Evolutionary conservation across 2,329 filamentous ascomycete species (phyloP), one percentile per base, ranked within the genome.

Genomic region (Penicillium sp.): DNA sequence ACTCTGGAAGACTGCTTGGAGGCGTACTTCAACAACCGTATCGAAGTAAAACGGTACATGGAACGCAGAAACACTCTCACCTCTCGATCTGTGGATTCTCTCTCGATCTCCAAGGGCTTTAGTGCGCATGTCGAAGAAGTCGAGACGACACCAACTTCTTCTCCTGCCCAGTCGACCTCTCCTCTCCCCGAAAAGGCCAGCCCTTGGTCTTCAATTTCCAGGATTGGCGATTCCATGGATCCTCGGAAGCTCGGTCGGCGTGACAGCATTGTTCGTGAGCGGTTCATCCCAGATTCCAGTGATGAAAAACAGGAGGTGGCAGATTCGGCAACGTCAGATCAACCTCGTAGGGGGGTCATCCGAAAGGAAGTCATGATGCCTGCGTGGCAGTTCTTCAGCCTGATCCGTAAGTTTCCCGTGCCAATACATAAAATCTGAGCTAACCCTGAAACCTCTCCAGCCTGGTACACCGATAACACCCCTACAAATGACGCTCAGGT

Each of bases 371-470:
- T 97, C 11, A 84, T 91, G 49, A 95, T 97, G 74, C 91, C 91
- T 34, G 93, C 93, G 2, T 97, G 90, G 90, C 91, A 96, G 62
- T 95, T 97, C 63, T 97, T 96, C 71, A 89, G 87, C 61, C 74
- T 97, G 26, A 89, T 96, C 59, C 90, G 86, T 90, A 73, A 71
- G 86, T 76, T 35, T n/a, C 45, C 12, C 8, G 49, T 13, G 18
- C 48, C 13, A 38, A 42, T 52, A 11, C 27, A 25, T 50, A 8
- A 53, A 70, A 75, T 57, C 32, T 5, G 5, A 42, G 29, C 57
- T 56, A 12, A 55, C 12, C 18, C 46, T 73, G 3, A 34, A 32
- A 6, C 32, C 11, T 65, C 76, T 12, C 46, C 61, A 90, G 86
- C 90, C 27, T 96, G 90, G 90, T 90, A 95, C 64, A 89, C 88